A percentile compares a stretch with the other conserved stretches of the same genome.
Conservation (phyloP, 257 asterid species). For the Voacanga thouarsii region DNA sequence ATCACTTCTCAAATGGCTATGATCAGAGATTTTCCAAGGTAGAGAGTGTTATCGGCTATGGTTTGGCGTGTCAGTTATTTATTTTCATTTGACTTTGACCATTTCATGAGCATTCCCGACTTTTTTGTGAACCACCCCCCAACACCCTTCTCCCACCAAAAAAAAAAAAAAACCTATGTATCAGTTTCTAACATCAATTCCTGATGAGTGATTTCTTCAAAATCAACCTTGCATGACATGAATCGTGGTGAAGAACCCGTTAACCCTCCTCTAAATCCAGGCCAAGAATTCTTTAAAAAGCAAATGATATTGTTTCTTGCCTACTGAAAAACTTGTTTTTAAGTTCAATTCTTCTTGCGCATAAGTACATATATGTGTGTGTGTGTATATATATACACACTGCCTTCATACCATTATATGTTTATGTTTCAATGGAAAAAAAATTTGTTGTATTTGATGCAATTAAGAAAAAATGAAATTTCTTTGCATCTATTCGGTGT, state of each 20-base stretch:
- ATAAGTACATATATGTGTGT: too few relatives aligned
- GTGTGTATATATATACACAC: neutral
- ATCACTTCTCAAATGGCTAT: neutral
- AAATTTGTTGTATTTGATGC: neutral
- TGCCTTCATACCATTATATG: neutral
- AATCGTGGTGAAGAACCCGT: neutral
- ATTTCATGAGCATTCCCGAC: too few relatives aligned
- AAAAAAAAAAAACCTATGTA: too few relatives aligned
- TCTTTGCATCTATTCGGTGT: too few relatives aligned
- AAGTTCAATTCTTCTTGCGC: too few relatives aligned
- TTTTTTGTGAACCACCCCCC: too few relatives aligned
- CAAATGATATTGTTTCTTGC: too few relatives aligned
- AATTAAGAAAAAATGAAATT: too few relatives aligned
- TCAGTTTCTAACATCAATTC: neutral
- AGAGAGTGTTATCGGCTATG: neutral
- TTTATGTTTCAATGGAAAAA: neutral
- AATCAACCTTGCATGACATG: neutral
- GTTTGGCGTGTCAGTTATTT: neutral
- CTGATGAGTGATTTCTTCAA: neutral
- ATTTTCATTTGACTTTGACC: too few relatives aligned
- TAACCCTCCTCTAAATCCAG: accelerated
- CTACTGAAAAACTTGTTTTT: too few relatives aligned
- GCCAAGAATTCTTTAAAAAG: neutral
- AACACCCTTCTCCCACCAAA: too few relatives aligned
- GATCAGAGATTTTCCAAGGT: neutral